phyloP scores from a whole-genome alignment of 1,284 basidiomycete species.

The Cerioporus squamosus region DNA sequence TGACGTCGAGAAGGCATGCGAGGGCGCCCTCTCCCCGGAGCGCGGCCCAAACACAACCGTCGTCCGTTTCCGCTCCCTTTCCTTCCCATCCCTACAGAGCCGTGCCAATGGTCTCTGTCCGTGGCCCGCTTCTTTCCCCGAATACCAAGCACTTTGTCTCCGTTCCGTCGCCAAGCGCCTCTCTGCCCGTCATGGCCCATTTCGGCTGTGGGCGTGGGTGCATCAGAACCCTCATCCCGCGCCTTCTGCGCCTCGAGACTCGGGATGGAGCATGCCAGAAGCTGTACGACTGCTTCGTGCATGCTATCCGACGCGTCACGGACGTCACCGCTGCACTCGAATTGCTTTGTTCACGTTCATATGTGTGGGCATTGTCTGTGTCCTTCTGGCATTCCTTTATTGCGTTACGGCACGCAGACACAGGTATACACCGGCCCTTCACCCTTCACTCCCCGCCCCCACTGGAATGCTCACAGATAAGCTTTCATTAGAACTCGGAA shows the following conservation, averaged over 20 bases:
- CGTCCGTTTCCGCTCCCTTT: constrained; percentile 2
- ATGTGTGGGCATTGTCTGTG: no score
- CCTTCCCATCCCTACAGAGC: neutral
- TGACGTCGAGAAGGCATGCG: constrained; percentile 8
- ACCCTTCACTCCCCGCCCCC: no score
- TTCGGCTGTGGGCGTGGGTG: neutral
- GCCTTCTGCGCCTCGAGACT: constrained; percentile 1
- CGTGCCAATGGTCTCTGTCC: neutral
- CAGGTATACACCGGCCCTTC: no score
- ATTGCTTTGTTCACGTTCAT: no score
- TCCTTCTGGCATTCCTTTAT: no score
- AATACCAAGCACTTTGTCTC: neutral
- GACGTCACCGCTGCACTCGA: no score
- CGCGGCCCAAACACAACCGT: constrained; percentile 3
- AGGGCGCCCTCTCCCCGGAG: neutral
- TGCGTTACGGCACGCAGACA: no score
- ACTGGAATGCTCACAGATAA: no score
- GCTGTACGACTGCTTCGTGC: neutral
- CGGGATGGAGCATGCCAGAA: constrained; percentile 1
- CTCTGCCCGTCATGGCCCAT: neutral
- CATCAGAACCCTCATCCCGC: constrained; percentile 9
- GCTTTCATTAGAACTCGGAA: constrained; percentile 5
- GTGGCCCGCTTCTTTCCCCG: neutral
- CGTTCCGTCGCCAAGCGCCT: constrained; percentile 1
- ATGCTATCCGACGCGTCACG: no score